Evolutionary conservation across 768 basidiomycete genomes (phyloP).

Genomic region (Boletus pseudo-olivaceus): DNA sequence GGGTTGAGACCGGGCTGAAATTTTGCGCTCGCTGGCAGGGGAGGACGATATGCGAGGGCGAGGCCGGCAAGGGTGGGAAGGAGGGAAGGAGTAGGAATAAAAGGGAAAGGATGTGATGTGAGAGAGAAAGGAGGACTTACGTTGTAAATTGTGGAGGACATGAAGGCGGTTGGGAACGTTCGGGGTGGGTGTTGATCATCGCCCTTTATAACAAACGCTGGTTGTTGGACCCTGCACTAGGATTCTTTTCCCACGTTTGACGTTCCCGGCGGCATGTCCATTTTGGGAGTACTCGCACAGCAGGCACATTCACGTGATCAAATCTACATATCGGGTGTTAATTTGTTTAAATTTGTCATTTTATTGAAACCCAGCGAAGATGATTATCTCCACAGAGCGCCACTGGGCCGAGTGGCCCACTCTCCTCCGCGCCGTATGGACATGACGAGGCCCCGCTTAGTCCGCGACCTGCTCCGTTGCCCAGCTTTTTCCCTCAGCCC

Average conservation of each 20-base stretch:
- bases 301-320: slow-evolving; percentile 31
- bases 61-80: neutral
- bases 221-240: slow-evolving; percentile 32
- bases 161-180: slow-evolving; percentile 36
- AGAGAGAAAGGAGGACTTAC: slow-evolving; percentile 23
- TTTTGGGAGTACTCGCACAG: slow-evolving; percentile 21
- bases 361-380: slow-evolving; percentile 22
- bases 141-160: slow-evolving; percentile 39
- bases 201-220: slow-evolving; percentile 37
- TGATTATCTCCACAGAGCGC: slow-evolving; percentile 16
- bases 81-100: neutral
- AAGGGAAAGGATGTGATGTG: neutral
- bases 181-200: slow-evolving; percentile 38
- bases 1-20: slow-evolving; percentile 13
- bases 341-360: slow-evolving; percentile 10
- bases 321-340: slow-evolving; percentile 15
- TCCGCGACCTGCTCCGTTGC: neutral
- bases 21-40: slow-evolving; percentile 20
- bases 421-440: neutral
- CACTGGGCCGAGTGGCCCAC: neutral
- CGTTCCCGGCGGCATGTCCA: slow-evolving; percentile 34
- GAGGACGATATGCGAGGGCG: neutral
- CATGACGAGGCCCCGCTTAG: neutral
- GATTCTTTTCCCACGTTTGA: slow-evolving; percentile 35
- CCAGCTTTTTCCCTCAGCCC: neutral